Percentiles rank a stretch among this genome's conserved stretches.
Conservation (phyloP, 345 rosid genomes). For the Euphorbia lathyris region DNA sequence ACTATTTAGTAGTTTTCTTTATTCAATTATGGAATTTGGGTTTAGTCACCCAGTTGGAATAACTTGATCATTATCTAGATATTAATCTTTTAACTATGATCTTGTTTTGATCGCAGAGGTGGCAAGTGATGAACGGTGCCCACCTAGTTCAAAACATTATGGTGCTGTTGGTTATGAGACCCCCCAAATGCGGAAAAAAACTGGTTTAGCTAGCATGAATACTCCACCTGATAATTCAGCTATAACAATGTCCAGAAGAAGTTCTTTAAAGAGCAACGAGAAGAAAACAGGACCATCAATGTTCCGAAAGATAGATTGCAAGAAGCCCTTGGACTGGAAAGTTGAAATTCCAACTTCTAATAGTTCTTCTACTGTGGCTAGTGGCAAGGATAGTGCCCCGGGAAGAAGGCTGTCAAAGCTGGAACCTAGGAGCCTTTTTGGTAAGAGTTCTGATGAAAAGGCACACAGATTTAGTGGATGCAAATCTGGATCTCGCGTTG, state of each 20-base stretch:
- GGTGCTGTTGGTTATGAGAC: slow-evolving; percentile 24
- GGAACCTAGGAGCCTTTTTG: slow-evolving; percentile 43
- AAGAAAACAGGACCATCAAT: slow-evolving; percentile 39
- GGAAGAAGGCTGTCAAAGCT: slow-evolving; percentile 33
- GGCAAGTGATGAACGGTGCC: slow-evolving; percentile 50
- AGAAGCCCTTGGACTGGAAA: slow-evolving; percentile 55
- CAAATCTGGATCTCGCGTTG: slow-evolving; percentile 57
- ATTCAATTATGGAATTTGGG: background rate
- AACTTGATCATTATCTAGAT: background rate
- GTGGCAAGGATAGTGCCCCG: slow-evolving; percentile 24
- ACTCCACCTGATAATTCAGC: slow-evolving; percentile 52
- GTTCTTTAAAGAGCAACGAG: slow-evolving; percentile 40
- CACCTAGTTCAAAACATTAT: slow-evolving; percentile 40
- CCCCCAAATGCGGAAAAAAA: slow-evolving; percentile 37
- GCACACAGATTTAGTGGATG: slow-evolving; percentile 46
- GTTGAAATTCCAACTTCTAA: slow-evolving; percentile 40
- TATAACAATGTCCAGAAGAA: slow-evolving; percentile 43
- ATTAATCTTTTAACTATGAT: background rate
- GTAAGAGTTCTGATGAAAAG: slow-evolving; percentile 49
- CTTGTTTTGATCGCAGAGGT: slow-evolving; percentile 39
- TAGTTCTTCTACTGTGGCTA: slow-evolving; percentile 26
- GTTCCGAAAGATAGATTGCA: slow-evolving; percentile 34
- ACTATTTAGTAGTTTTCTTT: too few relatives aligned
- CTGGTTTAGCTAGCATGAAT: slow-evolving; percentile 33
- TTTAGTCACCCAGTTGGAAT: background rate